Conservation (phyloP, 495 filamentous ascomycete species). For the Evansstolkia leycettana region DNA sequence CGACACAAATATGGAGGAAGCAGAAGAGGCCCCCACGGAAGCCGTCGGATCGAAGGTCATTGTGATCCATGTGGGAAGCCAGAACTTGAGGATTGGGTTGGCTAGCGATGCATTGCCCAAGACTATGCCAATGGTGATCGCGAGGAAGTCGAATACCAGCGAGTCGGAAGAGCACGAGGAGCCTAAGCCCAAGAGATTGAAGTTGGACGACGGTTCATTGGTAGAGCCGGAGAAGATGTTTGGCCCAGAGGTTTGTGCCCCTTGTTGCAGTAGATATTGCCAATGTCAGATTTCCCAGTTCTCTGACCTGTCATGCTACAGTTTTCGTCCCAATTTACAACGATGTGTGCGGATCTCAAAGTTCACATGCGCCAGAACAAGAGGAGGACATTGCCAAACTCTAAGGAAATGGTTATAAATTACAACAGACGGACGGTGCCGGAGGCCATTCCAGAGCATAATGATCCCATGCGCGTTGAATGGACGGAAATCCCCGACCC, state of each 20-base stretch:
- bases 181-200: slow-evolving; percentile 78
- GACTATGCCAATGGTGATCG: slow-evolving; percentile 87
- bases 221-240: slow-evolving; percentile 65
- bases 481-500: slow-evolving; percentile 79
- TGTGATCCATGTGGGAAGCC: slow-evolving; percentile 94
- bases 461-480: slow-evolving; percentile 82
- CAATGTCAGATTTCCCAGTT: not conserved
- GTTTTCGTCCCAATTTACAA: slow-evolving; percentile 65
- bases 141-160: slow-evolving; percentile 56
- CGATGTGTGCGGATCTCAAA: slow-evolving; percentile 78
- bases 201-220: slow-evolving; percentile 47
- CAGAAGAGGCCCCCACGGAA: slow-evolving; percentile 43
- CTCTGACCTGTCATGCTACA: slow-evolving; percentile 10
- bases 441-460: slow-evolving; percentile 83
- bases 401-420: slow-evolving; percentile 85
- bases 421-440: slow-evolving; percentile 73
- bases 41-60: slow-evolving; percentile 80
- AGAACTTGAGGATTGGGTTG: slow-evolving; percentile 85
- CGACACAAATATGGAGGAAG: slow-evolving; percentile 54
- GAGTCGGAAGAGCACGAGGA: slow-evolving; percentile 78
- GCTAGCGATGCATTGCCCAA: slow-evolving; percentile 91
- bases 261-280: slow-evolving; percentile 8
- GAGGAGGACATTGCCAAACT: slow-evolving; percentile 84
- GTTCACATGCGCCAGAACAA: slow-evolving; percentile 84
- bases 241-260: slow-evolving; percentile 62